These are phyloP conservation scores for Penicillium sp. DNA, from an alignment of 2,329 filamentous ascomycete genomes.

Conservation along the genomic window DNA sequence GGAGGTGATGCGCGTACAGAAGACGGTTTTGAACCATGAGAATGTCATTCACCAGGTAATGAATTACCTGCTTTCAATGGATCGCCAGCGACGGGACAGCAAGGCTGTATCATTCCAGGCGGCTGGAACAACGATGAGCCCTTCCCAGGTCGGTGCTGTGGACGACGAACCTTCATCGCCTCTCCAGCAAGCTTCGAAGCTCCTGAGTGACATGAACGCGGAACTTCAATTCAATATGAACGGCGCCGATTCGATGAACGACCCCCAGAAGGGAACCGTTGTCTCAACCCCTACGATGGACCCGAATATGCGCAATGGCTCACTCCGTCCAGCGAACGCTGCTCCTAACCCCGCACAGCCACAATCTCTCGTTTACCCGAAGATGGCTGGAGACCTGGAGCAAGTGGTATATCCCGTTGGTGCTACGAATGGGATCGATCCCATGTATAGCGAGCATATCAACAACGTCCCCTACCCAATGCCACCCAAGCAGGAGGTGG, in stretches of 20 bases:
- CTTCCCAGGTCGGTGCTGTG: constrained; percentile 48
- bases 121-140: constrained; percentile 43
- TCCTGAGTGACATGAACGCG: constrained; percentile 66
- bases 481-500: constrained; percentile 62
- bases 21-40: constrained; percentile 72
- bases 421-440: constrained; percentile 87
- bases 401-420: constrained; percentile 88
- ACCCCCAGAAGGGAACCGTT: constrained; percentile 58
- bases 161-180: constrained; percentile 69
- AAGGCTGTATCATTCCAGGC: constrained; percentile 46
- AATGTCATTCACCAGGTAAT: constrained; percentile 72
- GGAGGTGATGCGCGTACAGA: constrained; percentile 65
- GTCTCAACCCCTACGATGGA: constrained; percentile 61
- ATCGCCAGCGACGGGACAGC: constrained; percentile 66
- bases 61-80: constrained; percentile 66
- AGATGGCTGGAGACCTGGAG: constrained; percentile 61
- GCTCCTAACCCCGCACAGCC: constrained; percentile 47
- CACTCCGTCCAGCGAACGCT: constrained; percentile 45
- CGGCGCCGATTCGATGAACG: constrained; percentile 67
- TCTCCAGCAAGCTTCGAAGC: constrained; percentile 67
- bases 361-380: constrained; percentile 50
- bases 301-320: constrained; percentile 47
- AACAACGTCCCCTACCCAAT: constrained; percentile 88
- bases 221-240: constrained; percentile 65
- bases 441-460: constrained; percentile 91